phyloP scores from a whole-genome alignment of 345 rosid genomes.

The Aegle marmelos region DNA sequence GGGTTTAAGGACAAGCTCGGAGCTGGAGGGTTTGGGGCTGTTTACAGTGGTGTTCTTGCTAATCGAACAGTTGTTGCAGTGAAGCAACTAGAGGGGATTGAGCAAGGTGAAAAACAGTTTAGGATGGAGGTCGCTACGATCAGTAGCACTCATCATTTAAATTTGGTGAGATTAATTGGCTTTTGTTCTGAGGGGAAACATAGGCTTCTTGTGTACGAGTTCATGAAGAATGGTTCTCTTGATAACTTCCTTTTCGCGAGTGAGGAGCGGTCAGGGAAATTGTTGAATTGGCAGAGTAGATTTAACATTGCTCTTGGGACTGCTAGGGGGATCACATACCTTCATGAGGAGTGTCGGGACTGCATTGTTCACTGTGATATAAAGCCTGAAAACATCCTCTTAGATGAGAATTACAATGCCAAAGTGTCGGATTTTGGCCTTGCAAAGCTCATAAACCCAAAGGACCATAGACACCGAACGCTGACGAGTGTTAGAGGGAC shows the following conservation, averaged over 20 bases:
- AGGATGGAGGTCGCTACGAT: slow-evolving; percentile 55
- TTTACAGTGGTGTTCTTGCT: slow-evolving; percentile 46
- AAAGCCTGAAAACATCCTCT: slow-evolving; percentile 61
- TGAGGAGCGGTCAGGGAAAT: slow-evolving; percentile 25
- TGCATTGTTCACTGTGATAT: slow-evolving; percentile 49
- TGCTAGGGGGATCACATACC: slow-evolving; percentile 53
- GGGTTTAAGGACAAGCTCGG: slow-evolving; percentile 54
- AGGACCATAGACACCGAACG: slow-evolving; percentile 28
- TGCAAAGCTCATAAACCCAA: slow-evolving; percentile 36
- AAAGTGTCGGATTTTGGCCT: slow-evolving; percentile 63
- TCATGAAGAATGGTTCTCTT: slow-evolving; percentile 53
- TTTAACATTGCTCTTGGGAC: slow-evolving; percentile 51
- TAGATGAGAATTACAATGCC: slow-evolving; percentile 46
- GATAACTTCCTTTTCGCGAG: slow-evolving; percentile 45
- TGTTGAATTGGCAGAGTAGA: slow-evolving; percentile 43
- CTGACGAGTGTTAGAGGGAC: slow-evolving; percentile 40
- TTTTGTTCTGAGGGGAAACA: slow-evolving; percentile 55
- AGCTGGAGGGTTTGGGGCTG: slow-evolving; percentile 56
- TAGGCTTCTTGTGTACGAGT: slow-evolving; percentile 57
- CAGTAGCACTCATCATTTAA: slow-evolving; percentile 65
- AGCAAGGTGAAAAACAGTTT: slow-evolving; percentile 53
- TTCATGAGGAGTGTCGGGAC: slow-evolving; percentile 60
- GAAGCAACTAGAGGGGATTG: slow-evolving; percentile 49
- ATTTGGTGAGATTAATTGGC: slow-evolving; percentile 55
- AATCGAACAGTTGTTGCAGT: slow-evolving; percentile 43